Evolutionary conservation across 2,329 filamentous ascomycete genomes (phyloP).

Genomic region (Xylariaceae sp.): DNA sequence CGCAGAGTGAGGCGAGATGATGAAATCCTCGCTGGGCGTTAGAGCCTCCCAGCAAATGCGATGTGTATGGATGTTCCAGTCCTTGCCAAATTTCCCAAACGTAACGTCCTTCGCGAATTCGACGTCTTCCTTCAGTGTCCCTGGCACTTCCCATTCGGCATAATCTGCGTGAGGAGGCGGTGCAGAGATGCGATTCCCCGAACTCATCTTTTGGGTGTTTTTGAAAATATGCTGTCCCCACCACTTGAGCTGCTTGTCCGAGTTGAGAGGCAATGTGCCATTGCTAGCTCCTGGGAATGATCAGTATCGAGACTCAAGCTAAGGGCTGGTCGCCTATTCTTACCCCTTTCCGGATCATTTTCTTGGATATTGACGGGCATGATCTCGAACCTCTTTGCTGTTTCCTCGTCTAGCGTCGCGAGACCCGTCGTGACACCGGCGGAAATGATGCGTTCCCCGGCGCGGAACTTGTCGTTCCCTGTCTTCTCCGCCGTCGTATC

Average conservation of each 20-base stretch:
- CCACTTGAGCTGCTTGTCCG: conserved; percentile 50
- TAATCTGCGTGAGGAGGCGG: conserved; percentile 55
- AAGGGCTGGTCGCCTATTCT: not conserved
- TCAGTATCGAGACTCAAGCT: not conserved
- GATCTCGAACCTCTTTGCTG: conserved; percentile 8
- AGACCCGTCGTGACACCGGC: conserved; percentile 41
- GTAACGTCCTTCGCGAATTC: conserved; percentile 52
- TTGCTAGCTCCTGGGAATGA: conserved; percentile 46
- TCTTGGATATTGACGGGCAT: conserved; percentile 26
- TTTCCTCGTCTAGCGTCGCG: conserved; percentile 18
- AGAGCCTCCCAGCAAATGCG: conserved; percentile 68
- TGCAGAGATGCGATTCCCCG: conserved; percentile 51
- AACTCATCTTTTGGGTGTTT: conserved; percentile 44
- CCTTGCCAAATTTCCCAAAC: conserved; percentile 51
- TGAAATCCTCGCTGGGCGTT: conserved; percentile 56
- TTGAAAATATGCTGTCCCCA: conserved; percentile 59
- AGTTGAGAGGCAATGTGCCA: conserved; percentile 53
- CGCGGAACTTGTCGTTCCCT: conserved; percentile 38
- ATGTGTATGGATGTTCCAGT: conserved; percentile 57
- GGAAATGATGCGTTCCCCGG: conserved; percentile 44
- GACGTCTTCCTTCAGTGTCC: conserved; percentile 54
- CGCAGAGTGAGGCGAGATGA: conserved; percentile 53
- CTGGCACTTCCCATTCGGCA: conserved; percentile 57
- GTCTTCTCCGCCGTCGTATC: conserved; percentile 37
- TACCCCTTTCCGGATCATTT: conserved; percentile 20